Conservation (phyloP, 306 rosid genomes). For the Trifolium dubium region DNA sequence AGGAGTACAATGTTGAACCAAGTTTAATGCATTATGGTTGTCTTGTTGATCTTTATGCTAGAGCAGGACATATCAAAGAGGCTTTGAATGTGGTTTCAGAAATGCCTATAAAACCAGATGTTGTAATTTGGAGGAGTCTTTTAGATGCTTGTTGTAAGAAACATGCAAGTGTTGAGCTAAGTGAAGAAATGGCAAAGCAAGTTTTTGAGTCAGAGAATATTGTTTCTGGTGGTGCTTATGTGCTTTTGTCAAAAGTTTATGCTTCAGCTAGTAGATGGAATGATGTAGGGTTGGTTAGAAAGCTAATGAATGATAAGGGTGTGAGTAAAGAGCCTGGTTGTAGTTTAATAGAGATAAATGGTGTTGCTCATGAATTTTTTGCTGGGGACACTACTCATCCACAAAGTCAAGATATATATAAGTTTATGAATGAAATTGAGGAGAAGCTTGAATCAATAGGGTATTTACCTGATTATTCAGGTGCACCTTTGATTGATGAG, state of each 20-base stretch:
- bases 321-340: slow-evolving; percentile 77
- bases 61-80: slow-evolving; percentile 58
- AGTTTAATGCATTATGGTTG: slow-evolving; percentile 82
- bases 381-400: slow-evolving; percentile 86
- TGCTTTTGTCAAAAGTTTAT: slow-evolving; percentile 74
- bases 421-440: slow-evolving; percentile 55
- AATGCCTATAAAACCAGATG: slow-evolving; percentile 69
- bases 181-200: slow-evolving; percentile 66
- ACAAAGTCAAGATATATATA: slow-evolving; percentile 51
- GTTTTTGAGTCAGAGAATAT: slow-evolving; percentile 56
- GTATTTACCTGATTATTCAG: slow-evolving; percentile 60
- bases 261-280: slow-evolving; percentile 78
- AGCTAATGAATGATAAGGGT: slow-evolving; percentile 67
- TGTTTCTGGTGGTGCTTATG: slow-evolving; percentile 65
- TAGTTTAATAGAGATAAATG: slow-evolving; percentile 71
- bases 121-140: slow-evolving; percentile 82
- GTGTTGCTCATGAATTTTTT: slow-evolving; percentile 71
- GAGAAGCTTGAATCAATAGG: slow-evolving; percentile 56
- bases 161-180: slow-evolving; percentile 65
- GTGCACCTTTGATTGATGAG: slow-evolving; percentile 62
- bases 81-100: slow-evolving; percentile 61
- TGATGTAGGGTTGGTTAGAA: slow-evolving; percentile 71
- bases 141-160: slow-evolving; percentile 80
- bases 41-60: slow-evolving; percentile 78
- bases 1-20: slow-evolving; percentile 60